These are phyloP conservation scores for Cladosporium sp. DNA, from an alignment of 2,329 filamentous ascomycete species.

Conservation along the genomic window DNA sequence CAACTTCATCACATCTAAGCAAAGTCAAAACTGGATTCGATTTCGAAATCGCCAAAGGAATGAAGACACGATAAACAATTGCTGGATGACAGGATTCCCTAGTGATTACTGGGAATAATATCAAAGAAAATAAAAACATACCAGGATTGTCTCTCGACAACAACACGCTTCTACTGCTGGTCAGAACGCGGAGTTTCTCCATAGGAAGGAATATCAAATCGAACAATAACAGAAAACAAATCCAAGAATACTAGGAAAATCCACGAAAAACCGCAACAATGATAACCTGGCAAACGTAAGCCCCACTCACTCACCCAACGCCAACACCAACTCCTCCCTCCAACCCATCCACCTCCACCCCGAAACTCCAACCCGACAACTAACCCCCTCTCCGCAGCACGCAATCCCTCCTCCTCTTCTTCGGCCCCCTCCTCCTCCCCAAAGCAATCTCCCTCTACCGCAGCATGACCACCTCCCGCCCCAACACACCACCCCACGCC, in stretches of 20 bases:
- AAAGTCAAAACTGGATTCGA: neutral
- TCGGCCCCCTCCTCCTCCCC: conserved; percentile 69
- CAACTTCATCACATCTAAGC: conserved; percentile 2
- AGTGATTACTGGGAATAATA: too few species aligned
- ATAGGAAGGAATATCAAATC: neutral
- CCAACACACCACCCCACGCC: conserved; percentile 43
- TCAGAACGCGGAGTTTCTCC: too few species aligned
- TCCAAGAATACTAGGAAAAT: neutral
- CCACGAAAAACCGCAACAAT: neutral
- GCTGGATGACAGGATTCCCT: too few species aligned
- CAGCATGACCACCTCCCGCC: conserved; percentile 39
- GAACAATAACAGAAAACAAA: neutral
- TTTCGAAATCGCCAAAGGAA: too few species aligned
- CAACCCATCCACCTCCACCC: too few species aligned
- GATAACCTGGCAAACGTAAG: conserved; percentile 13
- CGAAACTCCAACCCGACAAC: too few species aligned
- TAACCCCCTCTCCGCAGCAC: conserved; percentile 29
- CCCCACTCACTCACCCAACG: too few species aligned
- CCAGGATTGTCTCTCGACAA: too few species aligned
- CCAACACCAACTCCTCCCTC: too few species aligned
- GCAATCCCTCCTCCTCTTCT: conserved; percentile 46
- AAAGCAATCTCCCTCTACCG: conserved; percentile 63
- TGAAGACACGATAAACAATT: too few species aligned
- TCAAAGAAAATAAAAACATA: too few species aligned
- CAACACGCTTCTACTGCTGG: too few species aligned